A percentile compares a stretch with the other conserved stretches of the same genome.
Evolutionary conservation across 768 basidiomycete species (phyloP).

Genomic region (Hericium rajendrae): DNA sequence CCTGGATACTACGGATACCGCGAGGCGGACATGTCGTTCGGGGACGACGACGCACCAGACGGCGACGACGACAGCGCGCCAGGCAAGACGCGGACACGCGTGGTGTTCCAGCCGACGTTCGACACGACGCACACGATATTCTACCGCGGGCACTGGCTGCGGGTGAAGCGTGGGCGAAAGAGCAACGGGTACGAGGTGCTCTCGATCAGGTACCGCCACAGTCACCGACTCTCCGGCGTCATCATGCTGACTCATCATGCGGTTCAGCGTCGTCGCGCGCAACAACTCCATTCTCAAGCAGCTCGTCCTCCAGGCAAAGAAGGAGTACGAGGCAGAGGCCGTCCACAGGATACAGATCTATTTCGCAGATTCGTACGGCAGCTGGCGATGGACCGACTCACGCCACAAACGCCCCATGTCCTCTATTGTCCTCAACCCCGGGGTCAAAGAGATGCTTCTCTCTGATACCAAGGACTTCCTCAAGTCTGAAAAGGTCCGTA

Average conservation of each 20-base stretch:
- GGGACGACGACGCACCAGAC: slow-evolving; percentile 39
- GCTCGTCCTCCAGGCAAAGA: slow-evolving; percentile 84
- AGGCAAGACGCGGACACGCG: slow-evolving; percentile 65
- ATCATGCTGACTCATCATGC: slow-evolving; percentile 1
- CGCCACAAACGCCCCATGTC: slow-evolving; percentile 83
- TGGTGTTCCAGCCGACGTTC: slow-evolving; percentile 81
- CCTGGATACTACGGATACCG: slow-evolving; percentile 42
- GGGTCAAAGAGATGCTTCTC: slow-evolving; percentile 84
- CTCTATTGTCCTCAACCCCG: slow-evolving; percentile 79
- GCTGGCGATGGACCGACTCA: slow-evolving; percentile 83
- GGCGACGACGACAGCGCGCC: slow-evolving; percentile 41
- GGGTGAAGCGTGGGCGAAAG: slow-evolving; percentile 63
- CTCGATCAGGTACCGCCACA: slow-evolving; percentile 50
- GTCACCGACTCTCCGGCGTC: not conserved
- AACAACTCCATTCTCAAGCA: slow-evolving; percentile 80
- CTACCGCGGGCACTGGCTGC: slow-evolving; percentile 77
- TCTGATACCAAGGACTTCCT: slow-evolving; percentile 78
- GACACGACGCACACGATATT: slow-evolving; percentile 87
- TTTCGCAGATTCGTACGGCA: slow-evolving; percentile 81
- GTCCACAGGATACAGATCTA: slow-evolving; percentile 84
- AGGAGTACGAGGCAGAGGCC: slow-evolving; percentile 79
- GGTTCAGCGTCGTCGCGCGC: slow-evolving; percentile 66
- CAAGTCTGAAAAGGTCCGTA: slow-evolving; percentile 63
- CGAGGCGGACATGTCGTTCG: slow-evolving; percentile 45
- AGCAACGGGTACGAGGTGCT: slow-evolving; percentile 64